These are phyloP conservation scores for Yamadazyma pseudoaaseri DNA, from an alignment of 1,139 yeast genomes.

Conservation along the genomic window DNA sequence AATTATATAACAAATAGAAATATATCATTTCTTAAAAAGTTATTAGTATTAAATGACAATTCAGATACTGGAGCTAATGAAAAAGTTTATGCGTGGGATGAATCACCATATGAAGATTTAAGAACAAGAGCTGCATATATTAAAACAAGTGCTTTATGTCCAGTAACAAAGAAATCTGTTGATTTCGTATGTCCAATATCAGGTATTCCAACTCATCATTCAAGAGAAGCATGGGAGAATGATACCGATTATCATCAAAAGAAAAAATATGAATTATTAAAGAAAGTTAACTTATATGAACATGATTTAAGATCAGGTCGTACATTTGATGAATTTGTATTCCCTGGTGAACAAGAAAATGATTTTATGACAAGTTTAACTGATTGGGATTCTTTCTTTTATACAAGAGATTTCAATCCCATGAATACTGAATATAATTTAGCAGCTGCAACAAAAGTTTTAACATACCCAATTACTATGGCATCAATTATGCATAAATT, in stretches of 20 bases:
- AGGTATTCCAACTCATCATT: conserved; percentile 96
- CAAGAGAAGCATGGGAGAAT: conserved; percentile 82
- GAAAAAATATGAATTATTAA: conserved; percentile 68
- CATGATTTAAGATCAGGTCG: conserved; percentile 94
- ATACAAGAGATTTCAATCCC: conserved; percentile 88
- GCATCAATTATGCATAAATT: conserved; percentile 79
- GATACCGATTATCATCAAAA: conserved; percentile 72
- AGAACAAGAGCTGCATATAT: conserved; percentile 91
- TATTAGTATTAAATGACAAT: conserved; percentile 34
- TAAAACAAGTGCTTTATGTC: conserved; percentile 85
- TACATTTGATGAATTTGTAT: conserved; percentile 90
- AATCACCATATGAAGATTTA: conserved; percentile 83
- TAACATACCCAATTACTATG: conserved; percentile 89
- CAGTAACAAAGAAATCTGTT: conserved; percentile 80
- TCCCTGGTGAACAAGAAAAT: conserved; percentile 76
- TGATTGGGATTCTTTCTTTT: conserved; percentile 90
- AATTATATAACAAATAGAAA: conserved; percentile 15
- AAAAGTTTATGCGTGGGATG: conserved; percentile 60
- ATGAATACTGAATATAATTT: conserved; percentile 97
- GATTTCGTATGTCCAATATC: conserved; percentile 87
- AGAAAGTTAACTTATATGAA: conserved; percentile 87
- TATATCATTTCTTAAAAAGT: conserved; percentile 38
- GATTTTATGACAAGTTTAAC: conserved; percentile 78
- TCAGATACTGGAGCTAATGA: conserved; percentile 8
- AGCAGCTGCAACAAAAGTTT: conserved; percentile 92